Conservation (phyloP, 1,284 basidiomycete genomes). For the Ustilago shanxiensis region DNA sequence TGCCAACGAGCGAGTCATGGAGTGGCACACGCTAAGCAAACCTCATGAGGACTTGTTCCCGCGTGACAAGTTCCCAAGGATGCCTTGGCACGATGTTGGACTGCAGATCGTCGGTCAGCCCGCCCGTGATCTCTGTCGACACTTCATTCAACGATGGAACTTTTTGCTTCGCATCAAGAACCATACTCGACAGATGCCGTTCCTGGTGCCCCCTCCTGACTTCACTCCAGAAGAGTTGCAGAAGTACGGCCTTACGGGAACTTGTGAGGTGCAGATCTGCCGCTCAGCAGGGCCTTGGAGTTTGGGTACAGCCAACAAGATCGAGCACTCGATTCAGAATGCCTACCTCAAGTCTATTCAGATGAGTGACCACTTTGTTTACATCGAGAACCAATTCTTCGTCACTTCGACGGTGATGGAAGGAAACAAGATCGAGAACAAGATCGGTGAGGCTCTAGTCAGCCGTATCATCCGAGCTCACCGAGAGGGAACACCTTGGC, state of each 20-base stretch:
- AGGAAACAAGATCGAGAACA: slow-evolving; percentile 89
- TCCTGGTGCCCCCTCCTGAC: slow-evolving; percentile 92
- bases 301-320: slow-evolving; percentile 85
- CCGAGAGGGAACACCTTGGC: slow-evolving; percentile 84
- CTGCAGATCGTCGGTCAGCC: slow-evolving; percentile 97
- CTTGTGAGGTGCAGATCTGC: slow-evolving; percentile 97
- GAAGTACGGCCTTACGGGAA: slow-evolving; percentile 87
- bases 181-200: slow-evolving; percentile 90
- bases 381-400: slow-evolving; percentile 95
- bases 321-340: slow-evolving; percentile 94
- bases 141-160: slow-evolving; percentile 88
- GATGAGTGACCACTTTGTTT: slow-evolving; percentile 81
- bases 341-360: slow-evolving; percentile 93
- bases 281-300: slow-evolving; percentile 96
- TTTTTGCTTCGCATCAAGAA: slow-evolving; percentile 74
- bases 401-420: slow-evolving; percentile 92
- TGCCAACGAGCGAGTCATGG: slow-evolving; percentile 87
- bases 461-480: slow-evolving; percentile 91
- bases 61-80: slow-evolving; percentile 85
- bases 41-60: slow-evolving; percentile 96
- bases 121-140: slow-evolving; percentile 91
- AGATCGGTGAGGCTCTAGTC: slow-evolving; percentile 93
- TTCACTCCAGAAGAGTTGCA: slow-evolving; percentile 86
- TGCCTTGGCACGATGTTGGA: slow-evolving; percentile 99
- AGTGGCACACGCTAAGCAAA: slow-evolving; percentile 89